These are phyloP conservation scores for Phyllosticta citribraziliensis DNA, from an alignment of 2,329 filamentous ascomycete species.

Conservation along the genomic window DNA sequence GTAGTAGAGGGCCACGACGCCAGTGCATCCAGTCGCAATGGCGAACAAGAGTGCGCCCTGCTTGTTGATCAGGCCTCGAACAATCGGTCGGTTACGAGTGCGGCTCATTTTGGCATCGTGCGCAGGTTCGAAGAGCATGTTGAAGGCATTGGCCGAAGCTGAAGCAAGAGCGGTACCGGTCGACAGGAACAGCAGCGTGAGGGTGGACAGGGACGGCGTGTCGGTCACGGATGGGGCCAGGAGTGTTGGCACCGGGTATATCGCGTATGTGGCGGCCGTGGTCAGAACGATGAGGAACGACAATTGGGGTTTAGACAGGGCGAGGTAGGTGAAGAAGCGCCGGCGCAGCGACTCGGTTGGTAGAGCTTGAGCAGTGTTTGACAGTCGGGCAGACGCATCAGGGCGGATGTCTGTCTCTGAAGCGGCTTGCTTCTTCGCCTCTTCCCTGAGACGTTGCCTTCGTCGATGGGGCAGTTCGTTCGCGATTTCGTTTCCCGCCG, in stretches of 20 bases:
- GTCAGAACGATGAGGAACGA: slow-evolving; percentile 85
- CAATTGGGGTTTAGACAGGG: slow-evolving; percentile 89
- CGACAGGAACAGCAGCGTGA: slow-evolving; percentile 88
- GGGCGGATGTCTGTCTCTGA: slow-evolving; percentile 34
- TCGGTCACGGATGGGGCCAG: slow-evolving; percentile 58
- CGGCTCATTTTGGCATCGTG: slow-evolving; percentile 89
- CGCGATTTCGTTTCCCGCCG: slow-evolving; percentile 6
- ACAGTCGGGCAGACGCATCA: slow-evolving; percentile 53
- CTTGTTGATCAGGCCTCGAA: slow-evolving; percentile 65
- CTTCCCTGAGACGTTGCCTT: slow-evolving; percentile 21
- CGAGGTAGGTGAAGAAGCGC: slow-evolving; percentile 68
- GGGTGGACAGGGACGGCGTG: slow-evolving; percentile 72
- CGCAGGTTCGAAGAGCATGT: slow-evolving; percentile 90
- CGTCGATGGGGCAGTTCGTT: slow-evolving; percentile 27
- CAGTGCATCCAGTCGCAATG: slow-evolving; percentile 56
- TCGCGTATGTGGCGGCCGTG: slow-evolving; percentile 79
- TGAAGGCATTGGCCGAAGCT: slow-evolving; percentile 87
- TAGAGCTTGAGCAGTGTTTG: slow-evolving; percentile 46
- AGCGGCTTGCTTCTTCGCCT: slow-evolving; percentile 13
- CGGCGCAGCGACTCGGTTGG: slow-evolving; percentile 52
- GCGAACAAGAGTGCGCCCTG: slow-evolving; percentile 71
- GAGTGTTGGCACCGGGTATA: slow-evolving; percentile 86
- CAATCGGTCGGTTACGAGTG: slow-evolving; percentile 84
- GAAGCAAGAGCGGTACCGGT: slow-evolving; percentile 78
- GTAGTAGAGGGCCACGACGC: slow-evolving; percentile 66